Evolutionary conservation across 305 asterid genomes (phyloP).

Genomic region (Withania somnifera): DNA sequence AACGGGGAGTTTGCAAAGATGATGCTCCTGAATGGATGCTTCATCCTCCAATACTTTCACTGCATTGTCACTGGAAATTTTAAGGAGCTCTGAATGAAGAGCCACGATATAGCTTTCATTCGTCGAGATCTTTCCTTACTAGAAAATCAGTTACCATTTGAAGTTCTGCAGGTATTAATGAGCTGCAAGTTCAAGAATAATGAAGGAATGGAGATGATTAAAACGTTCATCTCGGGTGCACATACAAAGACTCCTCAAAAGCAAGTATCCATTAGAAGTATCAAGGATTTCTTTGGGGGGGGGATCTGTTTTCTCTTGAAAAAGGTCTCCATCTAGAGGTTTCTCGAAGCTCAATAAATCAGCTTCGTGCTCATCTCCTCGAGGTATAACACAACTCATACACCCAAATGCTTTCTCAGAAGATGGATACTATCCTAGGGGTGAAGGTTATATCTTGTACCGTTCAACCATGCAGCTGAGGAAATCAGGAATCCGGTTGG

Average conservation of each 20-base stretch:
- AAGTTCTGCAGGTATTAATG: conserved; percentile 1
- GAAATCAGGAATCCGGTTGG: background rate
- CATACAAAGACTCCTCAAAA: background rate
- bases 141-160: conserved; percentile 6
- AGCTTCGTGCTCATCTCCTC: background rate
- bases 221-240: background rate
- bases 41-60: conserved; percentile 5
- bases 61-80: background rate
- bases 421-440: no score
- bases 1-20: background rate
- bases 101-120: background rate
- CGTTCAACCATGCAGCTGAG: background rate
- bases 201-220: background rate
- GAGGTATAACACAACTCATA: background rate
- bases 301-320: background rate
- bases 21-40: conserved; percentile 12
- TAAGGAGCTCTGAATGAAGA: background rate
- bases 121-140: conserved; percentile 7
- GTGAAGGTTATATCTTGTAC: no score
- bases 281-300: background rate
- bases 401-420: no score
- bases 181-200: background rate
- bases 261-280: background rate
- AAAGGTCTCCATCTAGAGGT: background rate
- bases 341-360: background rate